Conservation (phyloP, 768 basidiomycete genomes). For the Russula sp. region DNA sequence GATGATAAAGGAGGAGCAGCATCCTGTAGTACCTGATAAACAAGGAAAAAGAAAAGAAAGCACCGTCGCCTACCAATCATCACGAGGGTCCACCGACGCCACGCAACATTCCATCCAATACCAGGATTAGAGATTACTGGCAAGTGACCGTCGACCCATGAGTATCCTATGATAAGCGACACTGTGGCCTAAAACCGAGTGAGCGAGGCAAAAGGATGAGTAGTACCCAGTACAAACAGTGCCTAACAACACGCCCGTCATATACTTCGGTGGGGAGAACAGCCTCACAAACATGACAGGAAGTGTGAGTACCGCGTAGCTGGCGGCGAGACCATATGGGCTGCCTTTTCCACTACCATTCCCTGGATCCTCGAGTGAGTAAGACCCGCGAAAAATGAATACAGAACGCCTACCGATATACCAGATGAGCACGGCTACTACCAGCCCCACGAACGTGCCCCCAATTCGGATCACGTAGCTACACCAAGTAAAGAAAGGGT, state of each 20-base stretch:
- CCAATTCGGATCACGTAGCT: conserved; percentile 39
- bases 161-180: conserved; percentile 45
- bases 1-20: conserved; percentile 43
- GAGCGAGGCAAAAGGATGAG: not conserved
- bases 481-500: not conserved
- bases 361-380: conserved; percentile 25
- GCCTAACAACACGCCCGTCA: conserved; percentile 33
- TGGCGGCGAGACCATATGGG: conserved; percentile 46
- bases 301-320: conserved; percentile 38
- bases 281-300: conserved; percentile 45
- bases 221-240: conserved; percentile 28
- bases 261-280: conserved; percentile 35
- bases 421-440: conserved; percentile 44
- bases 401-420: conserved; percentile 33
- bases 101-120: conserved; percentile 44
- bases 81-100: conserved; percentile 45
- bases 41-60: not conserved
- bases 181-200: conserved; percentile 33
- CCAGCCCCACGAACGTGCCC: conserved; percentile 41
- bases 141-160: conserved; percentile 49
- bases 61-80: conserved; percentile 35
- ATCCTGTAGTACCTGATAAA: conserved; percentile 29
- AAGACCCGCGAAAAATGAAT: not conserved
- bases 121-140: conserved; percentile 42
- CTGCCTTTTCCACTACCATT: conserved; percentile 41